These are phyloP conservation scores for Thelonectria rubi DNA, from an alignment of 2,329 filamentous ascomycete genomes.

Conservation along the genomic window DNA sequence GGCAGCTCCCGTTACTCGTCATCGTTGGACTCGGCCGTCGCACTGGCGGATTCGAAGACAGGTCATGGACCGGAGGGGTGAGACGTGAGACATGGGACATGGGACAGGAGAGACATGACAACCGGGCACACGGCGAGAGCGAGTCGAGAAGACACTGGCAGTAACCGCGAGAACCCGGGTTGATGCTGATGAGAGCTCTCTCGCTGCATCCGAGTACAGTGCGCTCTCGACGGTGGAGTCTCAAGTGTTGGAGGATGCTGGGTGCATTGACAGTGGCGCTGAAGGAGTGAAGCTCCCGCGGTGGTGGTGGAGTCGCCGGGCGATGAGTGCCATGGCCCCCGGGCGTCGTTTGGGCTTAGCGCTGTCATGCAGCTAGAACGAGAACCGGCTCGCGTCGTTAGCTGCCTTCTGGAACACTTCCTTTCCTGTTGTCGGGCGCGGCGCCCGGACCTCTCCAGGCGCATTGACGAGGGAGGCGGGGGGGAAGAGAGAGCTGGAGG, in stretches of 20 bases:
- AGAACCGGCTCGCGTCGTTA: constrained; percentile 17
- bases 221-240: not conserved
- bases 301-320: constrained; percentile 13
- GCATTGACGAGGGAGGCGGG: not conserved
- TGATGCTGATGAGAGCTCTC: not conserved
- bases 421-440: not conserved
- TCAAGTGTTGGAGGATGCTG: not conserved
- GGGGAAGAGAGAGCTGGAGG: no score
- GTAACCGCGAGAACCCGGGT: not conserved
- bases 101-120: no score
- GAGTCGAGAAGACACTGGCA: not conserved
- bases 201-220: no score
- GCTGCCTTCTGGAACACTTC: constrained; percentile 33
- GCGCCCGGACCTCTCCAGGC: constrained; percentile 10
- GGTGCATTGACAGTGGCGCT: constrained; percentile 11
- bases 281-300: constrained; percentile 6
- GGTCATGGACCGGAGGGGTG: not conserved
- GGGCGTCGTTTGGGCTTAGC: constrained; percentile 19
- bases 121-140: not conserved
- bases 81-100: constrained; percentile 7
- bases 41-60: constrained; percentile 7
- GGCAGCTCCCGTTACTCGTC: not conserved
- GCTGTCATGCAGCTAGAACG: constrained; percentile 25
- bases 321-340: constrained; percentile 1
- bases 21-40: not conserved